phyloP scores from a whole-genome alignment of 2,329 filamentous ascomycete species.

The Fusarium papillatum region DNA sequence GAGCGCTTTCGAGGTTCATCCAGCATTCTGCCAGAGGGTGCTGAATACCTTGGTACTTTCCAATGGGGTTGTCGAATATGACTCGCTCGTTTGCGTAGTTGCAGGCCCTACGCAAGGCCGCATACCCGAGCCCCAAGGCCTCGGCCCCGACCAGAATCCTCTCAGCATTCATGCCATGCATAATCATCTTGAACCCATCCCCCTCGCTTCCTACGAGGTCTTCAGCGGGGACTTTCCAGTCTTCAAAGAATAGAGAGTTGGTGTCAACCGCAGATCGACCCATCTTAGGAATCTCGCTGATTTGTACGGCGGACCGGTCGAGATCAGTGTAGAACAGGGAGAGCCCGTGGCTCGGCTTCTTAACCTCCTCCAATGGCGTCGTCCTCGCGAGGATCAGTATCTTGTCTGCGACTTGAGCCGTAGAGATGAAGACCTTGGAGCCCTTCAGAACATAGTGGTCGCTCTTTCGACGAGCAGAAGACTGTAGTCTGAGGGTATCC shows the following conservation, averaged over 20 bases:
- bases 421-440: constrained; percentile 24
- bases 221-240: constrained; percentile 16
- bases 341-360: constrained; percentile 14
- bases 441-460: constrained; percentile 16
- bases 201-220: constrained; percentile 24
- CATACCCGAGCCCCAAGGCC: constrained; percentile 20
- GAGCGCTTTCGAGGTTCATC: constrained; percentile 29
- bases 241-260: constrained; percentile 18
- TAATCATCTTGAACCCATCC: constrained; percentile 30
- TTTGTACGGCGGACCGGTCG: constrained; percentile 6
- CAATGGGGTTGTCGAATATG: constrained; percentile 16
- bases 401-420: constrained; percentile 24
- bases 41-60: constrained; percentile 28
- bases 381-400: constrained; percentile 20
- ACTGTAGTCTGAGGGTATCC: constrained; percentile 21
- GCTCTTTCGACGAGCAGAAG: neutral
- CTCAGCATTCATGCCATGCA: constrained; percentile 34
- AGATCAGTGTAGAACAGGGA: constrained; percentile 26
- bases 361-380: constrained; percentile 10
- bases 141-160: constrained; percentile 19
- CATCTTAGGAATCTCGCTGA: constrained; percentile 29
- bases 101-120: constrained; percentile 9
- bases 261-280: constrained; percentile 17
- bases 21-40: constrained; percentile 29
- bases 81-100: constrained; percentile 24